Conservation (phyloP, 768 basidiomycete genomes). For the Pleurotus platypus region DNA sequence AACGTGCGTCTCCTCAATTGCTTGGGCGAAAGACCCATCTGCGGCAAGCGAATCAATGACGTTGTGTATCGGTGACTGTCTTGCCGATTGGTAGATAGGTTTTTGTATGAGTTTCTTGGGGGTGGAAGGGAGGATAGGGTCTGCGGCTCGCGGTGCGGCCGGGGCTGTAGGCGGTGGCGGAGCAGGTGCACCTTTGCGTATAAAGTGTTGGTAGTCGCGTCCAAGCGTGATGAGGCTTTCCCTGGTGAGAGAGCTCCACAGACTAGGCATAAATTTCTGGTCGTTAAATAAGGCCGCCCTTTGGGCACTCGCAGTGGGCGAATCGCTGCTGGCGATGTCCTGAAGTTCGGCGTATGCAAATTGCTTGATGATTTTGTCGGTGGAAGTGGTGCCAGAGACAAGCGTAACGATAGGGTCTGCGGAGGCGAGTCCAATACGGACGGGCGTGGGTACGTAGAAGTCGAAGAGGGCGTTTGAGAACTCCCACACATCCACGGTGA, state of each 20-base stretch:
- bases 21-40: conserved; percentile 52
- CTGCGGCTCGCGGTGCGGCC: conserved; percentile 8
- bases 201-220: conserved; percentile 62
- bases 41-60: conserved; percentile 58
- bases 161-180: conserved; percentile 20
- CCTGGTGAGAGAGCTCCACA: conserved; percentile 62
- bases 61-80: conserved; percentile 46
- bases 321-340: conserved; percentile 42
- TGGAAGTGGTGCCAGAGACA: conserved; percentile 61
- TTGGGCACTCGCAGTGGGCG: conserved; percentile 34
- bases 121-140: conserved; percentile 24
- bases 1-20: conserved; percentile 40
- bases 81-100: conserved; percentile 40
- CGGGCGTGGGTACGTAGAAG: conserved; percentile 51
- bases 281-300: conserved; percentile 63
- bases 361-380: conserved; percentile 49
- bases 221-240: conserved; percentile 61
- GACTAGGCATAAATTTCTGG: conserved; percentile 57
- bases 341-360: conserved; percentile 67
- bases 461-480: conserved; percentile 59
- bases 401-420: conserved; percentile 53
- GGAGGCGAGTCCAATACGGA: conserved; percentile 39
- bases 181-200: conserved; percentile 50
- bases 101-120: conserved; percentile 38
- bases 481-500: conserved; percentile 62